These are phyloP conservation scores for Chenopodium berlandieri DNA, from an alignment of 148 eudicot species.

Conservation along the genomic window DNA sequence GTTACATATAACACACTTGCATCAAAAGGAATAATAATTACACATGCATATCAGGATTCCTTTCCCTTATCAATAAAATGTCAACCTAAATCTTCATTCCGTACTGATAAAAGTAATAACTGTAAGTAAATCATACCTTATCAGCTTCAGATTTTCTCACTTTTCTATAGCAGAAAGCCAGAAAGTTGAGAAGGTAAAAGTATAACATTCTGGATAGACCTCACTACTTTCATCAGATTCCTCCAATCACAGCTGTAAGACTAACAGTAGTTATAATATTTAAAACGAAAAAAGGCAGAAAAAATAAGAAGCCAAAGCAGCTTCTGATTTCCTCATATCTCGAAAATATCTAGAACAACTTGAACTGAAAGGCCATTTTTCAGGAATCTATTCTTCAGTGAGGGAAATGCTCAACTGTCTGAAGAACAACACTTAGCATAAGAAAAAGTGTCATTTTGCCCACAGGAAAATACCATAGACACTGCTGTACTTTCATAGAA, in stretches of 20 bases:
- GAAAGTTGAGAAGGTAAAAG: background rate
- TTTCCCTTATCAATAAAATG: background rate
- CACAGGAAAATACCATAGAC: background rate
- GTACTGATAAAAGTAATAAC: background rate
- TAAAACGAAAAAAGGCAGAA: background rate
- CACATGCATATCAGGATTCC: background rate
- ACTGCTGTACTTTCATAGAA: background rate
- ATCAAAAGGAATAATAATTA: background rate
- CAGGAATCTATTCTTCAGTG: constrained; percentile 20
- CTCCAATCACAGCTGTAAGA: constrained; percentile 12
- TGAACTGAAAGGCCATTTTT: constrained; percentile 15
- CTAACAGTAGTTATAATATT: background rate
- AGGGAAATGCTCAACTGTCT: constrained; percentile 16
- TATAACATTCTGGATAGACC: constrained; percentile 19
- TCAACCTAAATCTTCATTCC: background rate
- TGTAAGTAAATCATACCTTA: background rate
- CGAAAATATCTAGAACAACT: constrained; percentile 26
- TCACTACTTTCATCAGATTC: constrained; percentile 25
- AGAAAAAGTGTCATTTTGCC: constrained; percentile 7
- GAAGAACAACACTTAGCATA: constrained; percentile 4
- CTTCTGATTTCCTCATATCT: constrained; percentile 25
- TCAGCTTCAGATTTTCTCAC: background rate
- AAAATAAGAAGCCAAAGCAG: background rate
- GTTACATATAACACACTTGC: background rate
- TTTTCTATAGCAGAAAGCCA: background rate